phyloP scores from a whole-genome alignment of 2,329 filamentous ascomycete species.

The Cladosporium halotolerans region DNA sequence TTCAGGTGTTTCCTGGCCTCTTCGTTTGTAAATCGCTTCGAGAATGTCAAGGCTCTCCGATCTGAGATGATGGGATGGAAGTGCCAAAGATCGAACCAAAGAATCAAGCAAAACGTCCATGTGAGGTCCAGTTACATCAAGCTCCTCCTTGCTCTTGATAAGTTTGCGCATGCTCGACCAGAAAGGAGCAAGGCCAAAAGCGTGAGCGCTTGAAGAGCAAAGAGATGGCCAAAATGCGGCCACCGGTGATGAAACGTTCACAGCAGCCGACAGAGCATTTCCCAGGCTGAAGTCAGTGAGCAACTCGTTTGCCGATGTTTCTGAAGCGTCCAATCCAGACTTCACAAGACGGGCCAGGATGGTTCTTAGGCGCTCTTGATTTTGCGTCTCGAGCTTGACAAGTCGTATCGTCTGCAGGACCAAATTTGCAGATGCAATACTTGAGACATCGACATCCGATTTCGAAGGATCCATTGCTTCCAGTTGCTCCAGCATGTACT shows the following conservation, averaged over 20 bases:
- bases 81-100: conserved; percentile 67
- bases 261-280: conserved; percentile 4
- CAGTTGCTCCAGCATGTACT: conserved; percentile 5
- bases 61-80: conserved; percentile 68
- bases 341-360: not conserved
- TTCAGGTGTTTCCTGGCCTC: conserved; percentile 45
- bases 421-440: conserved; percentile 4
- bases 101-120: conserved; percentile 57
- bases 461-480: not conserved
- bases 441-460: not conserved
- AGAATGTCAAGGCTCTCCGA: conserved; percentile 68
- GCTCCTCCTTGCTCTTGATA: conserved; percentile 9
- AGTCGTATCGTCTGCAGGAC: conserved; percentile 4
- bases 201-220: conserved; percentile 3
- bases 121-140: conserved; percentile 32
- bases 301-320: not conserved
- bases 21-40: conserved; percentile 49
- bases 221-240: not conserved
- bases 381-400: not conserved
- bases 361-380: not conserved
- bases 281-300: conserved; percentile 9
- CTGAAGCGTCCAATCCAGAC: not conserved
- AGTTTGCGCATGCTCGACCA: conserved; percentile 24
- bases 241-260: conserved; percentile 3
- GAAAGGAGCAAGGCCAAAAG: conserved; percentile 18